Evolutionary conservation across 345 rosid genomes (phyloP).

Genomic region (Melastoma malabathricum): DNA sequence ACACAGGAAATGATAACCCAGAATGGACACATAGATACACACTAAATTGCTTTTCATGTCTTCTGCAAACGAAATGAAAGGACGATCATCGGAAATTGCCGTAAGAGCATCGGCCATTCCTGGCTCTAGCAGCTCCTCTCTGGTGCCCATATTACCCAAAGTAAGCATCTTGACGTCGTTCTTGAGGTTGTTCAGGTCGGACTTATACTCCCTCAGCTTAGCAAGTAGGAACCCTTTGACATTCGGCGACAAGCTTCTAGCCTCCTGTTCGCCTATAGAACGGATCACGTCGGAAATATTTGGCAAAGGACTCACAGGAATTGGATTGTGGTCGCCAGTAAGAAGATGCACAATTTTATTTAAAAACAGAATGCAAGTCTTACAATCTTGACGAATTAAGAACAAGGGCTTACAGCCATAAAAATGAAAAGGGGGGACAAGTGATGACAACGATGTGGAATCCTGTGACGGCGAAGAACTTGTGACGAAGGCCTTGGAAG

Average conservation of each 20-base stretch:
- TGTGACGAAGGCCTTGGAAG: no score
- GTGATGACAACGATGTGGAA: no score
- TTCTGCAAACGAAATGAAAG: neutral
- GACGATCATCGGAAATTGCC: constrained; percentile 14
- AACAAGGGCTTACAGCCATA: no score
- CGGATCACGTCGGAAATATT: no score
- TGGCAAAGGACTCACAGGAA: no score
- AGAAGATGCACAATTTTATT: no score
- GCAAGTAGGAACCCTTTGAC: constrained; percentile 30
- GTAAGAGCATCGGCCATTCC: constrained; percentile 23
- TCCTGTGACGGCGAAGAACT: no score
- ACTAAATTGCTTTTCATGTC: neutral
- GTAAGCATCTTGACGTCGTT: constrained; percentile 22
- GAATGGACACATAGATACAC: neutral
- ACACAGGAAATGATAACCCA: neutral
- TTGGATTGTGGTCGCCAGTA: no score
- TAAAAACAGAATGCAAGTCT: no score
- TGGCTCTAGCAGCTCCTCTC: constrained; percentile 31
- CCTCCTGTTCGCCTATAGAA: no score
- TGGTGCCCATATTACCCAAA: constrained; percentile 17
- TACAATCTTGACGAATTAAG: no score
- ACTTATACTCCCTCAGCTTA: constrained; percentile 36
- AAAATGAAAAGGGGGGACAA: no score
- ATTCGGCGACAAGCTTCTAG: constrained; percentile 34
- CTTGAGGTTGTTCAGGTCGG: constrained; percentile 34